A percentile compares a stretch with the other conserved stretches of the same genome.
Conservation (phyloP, 2,329 filamentous ascomycete genomes). For the Pseudogymnoascus sp. region DNA sequence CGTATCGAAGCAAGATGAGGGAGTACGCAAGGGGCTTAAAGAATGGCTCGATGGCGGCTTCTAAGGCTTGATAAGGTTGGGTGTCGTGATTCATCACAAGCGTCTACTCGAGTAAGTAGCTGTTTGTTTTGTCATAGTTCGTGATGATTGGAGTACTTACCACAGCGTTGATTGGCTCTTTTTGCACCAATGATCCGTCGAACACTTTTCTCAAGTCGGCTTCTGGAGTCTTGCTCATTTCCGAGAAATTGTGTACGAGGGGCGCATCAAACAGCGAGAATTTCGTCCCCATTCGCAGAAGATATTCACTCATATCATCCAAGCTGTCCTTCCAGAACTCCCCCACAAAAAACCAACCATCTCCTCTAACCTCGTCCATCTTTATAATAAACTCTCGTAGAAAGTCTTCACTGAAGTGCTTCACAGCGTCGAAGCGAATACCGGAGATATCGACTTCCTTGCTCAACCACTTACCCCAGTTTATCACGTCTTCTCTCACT, state of each 20-base stretch:
- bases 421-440: conserved; percentile 65
- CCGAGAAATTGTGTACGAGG: conserved; percentile 61
- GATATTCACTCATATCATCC: conserved; percentile 49
- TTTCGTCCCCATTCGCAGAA: conserved; percentile 51
- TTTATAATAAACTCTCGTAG: conserved; percentile 56
- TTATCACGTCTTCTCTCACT: conserved; percentile 56
- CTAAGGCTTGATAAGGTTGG: conserved; percentile 56
- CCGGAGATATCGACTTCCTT: conserved; percentile 55
- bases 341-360: conserved; percentile 58
- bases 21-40: conserved; percentile 69
- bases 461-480: conserved; percentile 64
- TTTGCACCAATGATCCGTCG: conserved; percentile 51
- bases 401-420: conserved; percentile 66
- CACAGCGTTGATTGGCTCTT: conserved; percentile 50
- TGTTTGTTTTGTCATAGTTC: neutral
- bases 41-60: conserved; percentile 55
- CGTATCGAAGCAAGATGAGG: conserved; percentile 59
- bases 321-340: conserved; percentile 63
- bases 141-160: conserved; percentile 33
- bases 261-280: conserved; percentile 62
- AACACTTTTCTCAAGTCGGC: conserved; percentile 61
- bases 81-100: conserved; percentile 71
- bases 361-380: conserved; percentile 45
- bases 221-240: conserved; percentile 48
- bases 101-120: conserved; percentile 37